A percentile compares a stretch with the other conserved stretches of the same genome.
Conservation (phyloP, 768 basidiomycete genomes). For the Mrakia hoshinonis region DNA sequence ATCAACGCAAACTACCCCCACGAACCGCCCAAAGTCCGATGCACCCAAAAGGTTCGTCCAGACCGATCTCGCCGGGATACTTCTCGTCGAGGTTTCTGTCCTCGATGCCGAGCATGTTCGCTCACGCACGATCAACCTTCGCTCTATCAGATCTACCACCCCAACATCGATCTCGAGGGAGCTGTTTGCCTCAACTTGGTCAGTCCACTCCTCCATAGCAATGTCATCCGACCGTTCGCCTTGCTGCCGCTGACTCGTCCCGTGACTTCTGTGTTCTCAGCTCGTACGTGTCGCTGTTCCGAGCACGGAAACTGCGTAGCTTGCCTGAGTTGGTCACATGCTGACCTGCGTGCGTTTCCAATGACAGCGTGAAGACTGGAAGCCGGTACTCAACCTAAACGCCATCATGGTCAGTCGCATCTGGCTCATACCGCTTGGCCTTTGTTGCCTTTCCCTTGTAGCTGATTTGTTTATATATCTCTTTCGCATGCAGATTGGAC, state of each 20-base stretch:
- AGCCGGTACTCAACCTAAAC: conserved; percentile 93
- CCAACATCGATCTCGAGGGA: conserved; percentile 94
- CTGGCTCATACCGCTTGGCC: background rate
- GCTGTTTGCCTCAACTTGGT: conserved; percentile 69
- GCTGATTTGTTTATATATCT: background rate
- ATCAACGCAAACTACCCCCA: conserved; percentile 99
- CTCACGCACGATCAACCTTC: background rate
- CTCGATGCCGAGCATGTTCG: background rate
- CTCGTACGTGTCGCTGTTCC: conserved; percentile 6
- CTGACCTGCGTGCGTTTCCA: background rate
- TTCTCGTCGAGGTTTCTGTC: too few relatives aligned
- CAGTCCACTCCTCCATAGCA: background rate
- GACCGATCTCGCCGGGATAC: too few relatives aligned
- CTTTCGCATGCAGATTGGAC: conserved; percentile 45
- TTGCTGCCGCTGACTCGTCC: background rate
- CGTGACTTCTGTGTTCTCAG: background rate
- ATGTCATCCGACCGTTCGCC: too few relatives aligned
- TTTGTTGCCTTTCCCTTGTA: background rate
- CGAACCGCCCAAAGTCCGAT: conserved; percentile 98
- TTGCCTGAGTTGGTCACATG: background rate
- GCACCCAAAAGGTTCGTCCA: conserved; percentile 66
- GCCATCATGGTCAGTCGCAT: conserved; percentile 71
- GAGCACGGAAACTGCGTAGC: background rate
- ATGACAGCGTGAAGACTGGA: conserved; percentile 91
- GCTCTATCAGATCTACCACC: conserved; percentile 79